phyloP scores from a whole-genome alignment of 768 basidiomycete genomes.

The Pholiota microspora region DNA sequence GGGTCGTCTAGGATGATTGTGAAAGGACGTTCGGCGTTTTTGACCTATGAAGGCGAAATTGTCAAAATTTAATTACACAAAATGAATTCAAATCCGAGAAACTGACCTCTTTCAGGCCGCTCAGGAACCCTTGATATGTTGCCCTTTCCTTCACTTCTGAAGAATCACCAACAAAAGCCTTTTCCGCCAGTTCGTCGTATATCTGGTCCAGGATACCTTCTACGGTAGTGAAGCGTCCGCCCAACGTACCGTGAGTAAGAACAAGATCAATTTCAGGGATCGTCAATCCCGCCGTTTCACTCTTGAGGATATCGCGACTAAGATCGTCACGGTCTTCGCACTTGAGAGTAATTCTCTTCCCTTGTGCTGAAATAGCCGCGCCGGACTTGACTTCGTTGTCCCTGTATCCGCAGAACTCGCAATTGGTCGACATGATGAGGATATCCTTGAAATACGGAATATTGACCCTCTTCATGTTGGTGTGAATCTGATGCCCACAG shows the following conservation, averaged over 20 bases:
- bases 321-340: constrained; percentile 93
- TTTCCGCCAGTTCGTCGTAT: constrained; percentile 91
- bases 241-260: constrained; percentile 90
- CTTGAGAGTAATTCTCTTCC: constrained; percentile 84
- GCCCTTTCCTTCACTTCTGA: constrained; percentile 41
- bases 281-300: constrained; percentile 84
- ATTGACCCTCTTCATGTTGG: constrained; percentile 92
- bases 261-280: constrained; percentile 96
- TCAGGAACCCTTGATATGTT: constrained; percentile 77
- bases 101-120: constrained; percentile 68
- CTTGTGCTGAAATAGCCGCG: constrained; percentile 81
- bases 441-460: constrained; percentile 99
- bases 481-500: constrained; percentile 80
- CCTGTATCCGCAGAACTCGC: constrained; percentile 90
- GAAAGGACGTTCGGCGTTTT: constrained; percentile 75
- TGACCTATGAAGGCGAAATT: constrained; percentile 53
- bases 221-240: constrained; percentile 95
- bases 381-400: constrained; percentile 99
- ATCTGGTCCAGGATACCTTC: constrained; percentile 95
- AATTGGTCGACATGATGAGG: constrained; percentile 98
- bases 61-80: background rate
- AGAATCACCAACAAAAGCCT: constrained; percentile 81
- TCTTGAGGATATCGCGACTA: constrained; percentile 93
- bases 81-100: background rate
- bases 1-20: constrained; percentile 96